Base-by-base conservation (phyloP, 441 rosid genomes). In the Metrosideros polymorpha region DNA sequence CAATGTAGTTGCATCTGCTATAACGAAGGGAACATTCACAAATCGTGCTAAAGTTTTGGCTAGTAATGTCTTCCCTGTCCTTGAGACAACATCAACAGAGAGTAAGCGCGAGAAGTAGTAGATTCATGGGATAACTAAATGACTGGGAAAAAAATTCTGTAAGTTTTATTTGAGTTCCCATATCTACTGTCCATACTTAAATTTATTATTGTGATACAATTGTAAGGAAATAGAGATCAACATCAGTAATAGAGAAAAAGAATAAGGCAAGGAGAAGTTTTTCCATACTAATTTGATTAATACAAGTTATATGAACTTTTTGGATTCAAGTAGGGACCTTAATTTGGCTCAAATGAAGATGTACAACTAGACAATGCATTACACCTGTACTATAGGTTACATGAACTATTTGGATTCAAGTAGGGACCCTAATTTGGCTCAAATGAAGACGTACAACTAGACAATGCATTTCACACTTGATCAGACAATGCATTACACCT, bases 21-120 rank as follows among this genome's bases (percentile, higher is more conserved):
- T 97, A 87, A 96, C 99, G 87, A 97, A 97, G 52, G 99, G 99
- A 85, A 97, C 99, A 93, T 97, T 97, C 87, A 97, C 99, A 93
- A 95, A 97, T 84, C 99, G 95, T 56, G 99, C 99, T 93, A 97
- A 91, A 89, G 99, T 95, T 92, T 96, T 97, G 86, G 99, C 99
- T 90, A 97, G 97, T 91, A 97, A 90, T 30, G 99, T 97, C 91
- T 97, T 97, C 96, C 99, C 99, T 97, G 97, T 92, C 94, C 89
- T 95, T 95, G 94, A 93, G 90, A 94, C 87, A 92, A 87, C 77
- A 88, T 87, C 42, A 87, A 87, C 61, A 90, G 86, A 76, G 86
- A 89, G 90, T 84, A 91, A 83, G 87, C 89, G 86, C 90, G 89
- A 91, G 82, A 86, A 84, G 90, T 83, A 90, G 89, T 83, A 27